Evolutionary conservation across 2,329 filamentous ascomycete genomes (phyloP).

Genomic region (Sporothrix globosa): DNA sequence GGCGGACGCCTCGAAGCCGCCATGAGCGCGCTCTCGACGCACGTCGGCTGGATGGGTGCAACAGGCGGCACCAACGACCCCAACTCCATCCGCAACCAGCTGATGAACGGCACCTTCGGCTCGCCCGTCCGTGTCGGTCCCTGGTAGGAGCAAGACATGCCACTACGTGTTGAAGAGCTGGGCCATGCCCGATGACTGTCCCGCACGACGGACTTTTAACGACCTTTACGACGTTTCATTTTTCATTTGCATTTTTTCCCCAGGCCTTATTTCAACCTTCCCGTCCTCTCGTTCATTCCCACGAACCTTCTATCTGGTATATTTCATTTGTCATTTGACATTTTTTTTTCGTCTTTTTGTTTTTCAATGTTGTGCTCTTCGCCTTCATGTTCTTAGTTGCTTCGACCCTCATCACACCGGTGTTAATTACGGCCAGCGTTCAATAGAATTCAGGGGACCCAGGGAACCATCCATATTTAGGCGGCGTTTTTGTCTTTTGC

Average conservation of each 20-base stretch:
- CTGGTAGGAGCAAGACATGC: slow-evolving; percentile 49
- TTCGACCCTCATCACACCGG: slow-evolving; percentile 23
- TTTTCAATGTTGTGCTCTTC: not conserved
- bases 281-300: slow-evolving; percentile 18
- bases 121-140: slow-evolving; percentile 65
- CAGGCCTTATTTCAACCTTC: not conserved
- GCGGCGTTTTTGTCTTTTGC: slow-evolving; percentile 32
- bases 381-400: slow-evolving; percentile 9
- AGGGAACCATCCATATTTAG: slow-evolving; percentile 31
- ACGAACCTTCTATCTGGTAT: not conserved
- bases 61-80: slow-evolving; percentile 54
- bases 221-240: slow-evolving; percentile 32
- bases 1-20: slow-evolving; percentile 80
- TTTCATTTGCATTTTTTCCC: not conserved
- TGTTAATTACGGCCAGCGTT: slow-evolving; percentile 29
- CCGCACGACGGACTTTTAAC: slow-evolving; percentile 1
- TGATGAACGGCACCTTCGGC: slow-evolving; percentile 63
- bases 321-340: not conserved
- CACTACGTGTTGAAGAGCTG: not conserved
- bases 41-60: slow-evolving; percentile 75
- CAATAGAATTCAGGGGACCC: slow-evolving; percentile 32
- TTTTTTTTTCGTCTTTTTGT: not conserved
- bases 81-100: slow-evolving; percentile 64
- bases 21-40: slow-evolving; percentile 73
- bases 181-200: not conserved